A percentile compares a stretch with the other conserved stretches of the same genome.
Conservation (phyloP, 805 yeast species). For the Hanseniaspora jakobsenii region DNA sequence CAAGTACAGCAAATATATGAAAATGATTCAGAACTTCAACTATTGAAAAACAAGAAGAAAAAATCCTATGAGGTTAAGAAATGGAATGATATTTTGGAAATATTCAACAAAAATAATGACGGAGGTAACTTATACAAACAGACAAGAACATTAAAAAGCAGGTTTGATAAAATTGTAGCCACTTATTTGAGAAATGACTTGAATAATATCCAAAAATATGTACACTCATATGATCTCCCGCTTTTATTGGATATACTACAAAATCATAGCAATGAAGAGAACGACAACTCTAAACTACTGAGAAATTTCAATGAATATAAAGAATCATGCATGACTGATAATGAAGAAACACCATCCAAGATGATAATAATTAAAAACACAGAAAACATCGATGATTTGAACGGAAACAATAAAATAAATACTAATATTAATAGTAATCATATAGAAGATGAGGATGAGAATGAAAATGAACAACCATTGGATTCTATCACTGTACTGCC, state of each 20-base stretch:
- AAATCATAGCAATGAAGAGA: too few relatives aligned
- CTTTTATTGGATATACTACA: neutral
- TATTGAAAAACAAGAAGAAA: neutral
- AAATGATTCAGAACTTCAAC: too few relatives aligned
- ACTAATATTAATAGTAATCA: neutral
- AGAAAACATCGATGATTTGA: neutral
- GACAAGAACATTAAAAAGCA: conserved; percentile 24
- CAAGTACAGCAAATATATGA: neutral
- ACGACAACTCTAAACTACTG: too few relatives aligned
- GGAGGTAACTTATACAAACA: conserved; percentile 21
- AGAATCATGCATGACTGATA: too few relatives aligned
- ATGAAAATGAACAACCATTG: conserved; percentile 3
- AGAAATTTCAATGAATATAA: too few relatives aligned
- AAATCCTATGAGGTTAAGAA: conserved; percentile 16
- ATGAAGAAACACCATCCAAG: neutral
- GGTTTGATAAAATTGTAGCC: conserved; percentile 23
- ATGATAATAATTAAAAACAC: too few relatives aligned
- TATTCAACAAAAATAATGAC: conserved; percentile 22
- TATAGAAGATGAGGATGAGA: neutral
- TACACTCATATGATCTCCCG: neutral
- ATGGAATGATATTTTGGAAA: conserved; percentile 23
- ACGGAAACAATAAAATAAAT: neutral
- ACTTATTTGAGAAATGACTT: conserved; percentile 15
- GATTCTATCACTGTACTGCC: conserved; percentile 14
- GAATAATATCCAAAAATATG: neutral